Base-by-base conservation (phyloP, 2,329 filamentous ascomycete species). In the Penicillium sp. region DNA sequence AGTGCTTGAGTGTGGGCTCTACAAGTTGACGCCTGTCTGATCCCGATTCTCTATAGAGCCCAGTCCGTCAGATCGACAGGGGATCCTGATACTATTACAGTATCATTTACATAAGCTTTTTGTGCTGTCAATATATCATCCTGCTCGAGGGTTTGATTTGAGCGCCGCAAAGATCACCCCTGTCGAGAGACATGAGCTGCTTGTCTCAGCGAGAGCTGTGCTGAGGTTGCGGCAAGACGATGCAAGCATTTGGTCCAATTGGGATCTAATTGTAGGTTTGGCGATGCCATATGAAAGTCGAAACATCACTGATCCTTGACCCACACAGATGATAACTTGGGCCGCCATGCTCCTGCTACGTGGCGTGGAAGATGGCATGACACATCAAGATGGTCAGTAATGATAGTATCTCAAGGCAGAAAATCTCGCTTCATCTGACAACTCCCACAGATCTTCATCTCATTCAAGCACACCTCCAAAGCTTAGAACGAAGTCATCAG, bases 71-170 rank as follows among this genome's bases (percentile, higher is more conserved):
- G 70, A 73, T 52, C 64, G 70, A 40, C 70, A 72, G 28, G 71
- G 71, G 5, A 73, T 73, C 25, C 54, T 72, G 11, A 73, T 73
- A 11, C 58, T 73, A 38, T 59, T 73, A n/a, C 71, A 73, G 25
- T 73, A 73, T 58, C 71, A 73, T 46, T 55, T 73, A 8, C 71
- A 73, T 49, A 73, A 73, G 52, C 55, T 73, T 45, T 73, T 72
- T 28, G 71, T 73, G 6, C 57, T 73, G 2, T 73, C 71, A 11
- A 73, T 73, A 13, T 73, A 73, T 22, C 68, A 73, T 35, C 71
- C 70, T 16, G 71, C 70, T 22, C 64, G 71, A 11, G 71, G 71
- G 19, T 71, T 72, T 30, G 66, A 73, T 61, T 56, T 73, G 5
- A 65, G 68, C 13, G 66, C 70, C 3, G 63, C 70, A 22, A 69